These are phyloP conservation scores for Serendipita sp. DNA, from an alignment of 768 basidiomycete species.

Conservation along the genomic window DNA sequence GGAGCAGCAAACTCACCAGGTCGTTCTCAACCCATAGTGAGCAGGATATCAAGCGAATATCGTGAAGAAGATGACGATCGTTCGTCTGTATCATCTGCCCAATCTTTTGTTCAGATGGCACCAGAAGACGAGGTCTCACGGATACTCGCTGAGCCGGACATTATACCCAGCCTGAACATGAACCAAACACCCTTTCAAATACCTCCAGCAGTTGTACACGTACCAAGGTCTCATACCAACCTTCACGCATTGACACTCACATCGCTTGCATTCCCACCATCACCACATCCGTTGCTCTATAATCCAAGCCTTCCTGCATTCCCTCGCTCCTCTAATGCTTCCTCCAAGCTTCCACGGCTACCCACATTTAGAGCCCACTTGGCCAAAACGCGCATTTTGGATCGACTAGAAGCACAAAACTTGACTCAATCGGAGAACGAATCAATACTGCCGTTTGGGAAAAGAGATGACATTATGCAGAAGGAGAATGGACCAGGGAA, in stretches of 20 bases:
- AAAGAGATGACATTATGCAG: neutral
- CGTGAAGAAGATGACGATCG: slow-evolving; percentile 2
- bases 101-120: neutral
- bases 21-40: neutral
- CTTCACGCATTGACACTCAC: neutral
- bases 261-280: slow-evolving; percentile 6
- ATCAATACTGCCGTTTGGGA: neutral
- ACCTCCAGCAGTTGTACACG: neutral
- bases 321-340: slow-evolving; percentile 3
- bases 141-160: neutral
- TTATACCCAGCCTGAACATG: neutral
- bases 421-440: slow-evolving; percentile 3
- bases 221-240: slow-evolving; percentile 1
- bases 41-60: neutral
- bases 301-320: neutral
- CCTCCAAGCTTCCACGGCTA: slow-evolving; percentile 1
- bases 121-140: neutral
- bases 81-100: neutral
- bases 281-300: slow-evolving; percentile 1
- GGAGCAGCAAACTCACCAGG: neutral
- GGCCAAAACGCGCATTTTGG: slow-evolving; percentile 1
- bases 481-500: neutral
- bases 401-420: slow-evolving; percentile 3
- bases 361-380: slow-evolving; percentile 3
- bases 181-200: slow-evolving; percentile 5